Evolutionary conservation across 352 stramenopile genomes (phyloP).

Genomic region (Globisporangium recalcitrans): DNA sequence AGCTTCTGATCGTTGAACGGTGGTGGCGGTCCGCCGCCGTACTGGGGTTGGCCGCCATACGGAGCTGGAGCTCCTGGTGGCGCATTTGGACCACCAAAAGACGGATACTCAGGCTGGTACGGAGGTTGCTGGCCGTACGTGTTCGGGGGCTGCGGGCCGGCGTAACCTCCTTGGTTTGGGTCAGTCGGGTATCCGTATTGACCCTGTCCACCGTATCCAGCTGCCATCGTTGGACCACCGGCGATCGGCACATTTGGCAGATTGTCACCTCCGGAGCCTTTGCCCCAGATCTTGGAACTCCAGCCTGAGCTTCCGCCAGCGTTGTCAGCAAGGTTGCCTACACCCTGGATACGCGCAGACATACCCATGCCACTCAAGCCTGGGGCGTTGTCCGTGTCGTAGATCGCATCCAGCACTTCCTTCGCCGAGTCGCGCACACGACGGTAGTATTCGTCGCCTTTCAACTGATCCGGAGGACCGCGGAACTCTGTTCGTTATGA

Average conservation of each 20-base stretch:
- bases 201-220: conserved; percentile 35
- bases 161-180: conserved; percentile 41
- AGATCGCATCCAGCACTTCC: conserved; percentile 93
- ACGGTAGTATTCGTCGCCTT: conserved; percentile 93
- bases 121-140: conserved; percentile 36
- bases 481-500: conserved; percentile 63
- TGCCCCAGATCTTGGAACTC: conserved; percentile 65
- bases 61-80: conserved; percentile 24
- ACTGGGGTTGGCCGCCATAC: conserved; percentile 28
- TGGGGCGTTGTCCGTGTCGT: conserved; percentile 78
- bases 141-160: conserved; percentile 26
- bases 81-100: conserved; percentile 34
- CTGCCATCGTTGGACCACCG: conserved; percentile 39
- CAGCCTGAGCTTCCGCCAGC: conserved; percentile 40
- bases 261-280: conserved; percentile 60
- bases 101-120: conserved; percentile 48
- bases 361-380: conserved; percentile 70
- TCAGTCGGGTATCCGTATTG: conserved; percentile 51
- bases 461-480: conserved; percentile 89
- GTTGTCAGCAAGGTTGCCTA: conserved; percentile 61
- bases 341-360: conserved; percentile 74
- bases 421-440: conserved; percentile 90
- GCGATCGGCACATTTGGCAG: conserved; percentile 39
- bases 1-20: conserved; percentile 80
- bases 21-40: conserved; percentile 38